Evolutionary conservation across 371 early-diverging fungal species (phyloP).

Genomic region (Dinochytrium kinnereticum): DNA sequence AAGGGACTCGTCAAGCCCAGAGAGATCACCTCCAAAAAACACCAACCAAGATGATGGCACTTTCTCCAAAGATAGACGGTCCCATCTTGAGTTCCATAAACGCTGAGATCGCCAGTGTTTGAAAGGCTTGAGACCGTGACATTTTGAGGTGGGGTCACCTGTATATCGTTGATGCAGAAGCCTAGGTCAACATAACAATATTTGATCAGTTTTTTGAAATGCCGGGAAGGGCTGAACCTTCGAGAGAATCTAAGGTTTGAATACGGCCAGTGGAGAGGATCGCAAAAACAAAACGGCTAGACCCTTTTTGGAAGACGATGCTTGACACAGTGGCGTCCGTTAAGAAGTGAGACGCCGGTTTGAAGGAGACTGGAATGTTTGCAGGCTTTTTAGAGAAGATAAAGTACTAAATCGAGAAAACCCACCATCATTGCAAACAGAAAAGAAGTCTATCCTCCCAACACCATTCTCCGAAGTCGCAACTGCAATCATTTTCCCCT

Average conservation of each 20-base stretch:
- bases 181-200: background rate
- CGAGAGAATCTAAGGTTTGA: background rate
- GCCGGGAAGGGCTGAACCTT: background rate
- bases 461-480: background rate
- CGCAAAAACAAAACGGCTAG: background rate
- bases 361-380: too few species aligned
- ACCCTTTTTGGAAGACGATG: background rate
- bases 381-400: too few species aligned
- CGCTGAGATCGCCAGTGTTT: background rate
- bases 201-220: background rate
- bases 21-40: too few species aligned
- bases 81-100: background rate
- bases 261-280: background rate
- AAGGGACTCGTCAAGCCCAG: too few species aligned
- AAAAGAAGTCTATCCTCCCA: background rate
- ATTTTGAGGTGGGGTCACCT: too few species aligned
- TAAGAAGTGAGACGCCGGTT: background rate
- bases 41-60: too few species aligned
- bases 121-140: background rate
- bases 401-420: too few species aligned
- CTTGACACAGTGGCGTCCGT: background rate
- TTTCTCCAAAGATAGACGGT: background rate
- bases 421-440: background rate
- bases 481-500: background rate
- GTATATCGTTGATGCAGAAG: too few species aligned